Percentiles rank a stretch among this genome's conserved stretches.
Conservation (phyloP, 164 flowering plant genomes). For the Aristolochia contorta region DNA sequence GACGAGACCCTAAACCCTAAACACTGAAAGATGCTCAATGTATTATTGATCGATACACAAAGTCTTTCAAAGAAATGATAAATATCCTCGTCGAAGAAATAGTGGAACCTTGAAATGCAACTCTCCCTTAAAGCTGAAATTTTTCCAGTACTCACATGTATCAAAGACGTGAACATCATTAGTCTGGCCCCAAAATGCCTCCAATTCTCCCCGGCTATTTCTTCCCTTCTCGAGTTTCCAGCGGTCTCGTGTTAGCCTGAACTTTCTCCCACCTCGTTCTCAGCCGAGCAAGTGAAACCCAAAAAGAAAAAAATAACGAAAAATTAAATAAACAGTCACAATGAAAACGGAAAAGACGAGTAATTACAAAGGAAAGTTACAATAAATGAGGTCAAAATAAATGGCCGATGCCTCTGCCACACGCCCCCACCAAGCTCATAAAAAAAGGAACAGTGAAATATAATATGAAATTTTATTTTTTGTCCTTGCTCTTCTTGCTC, state of each 20-base stretch:
- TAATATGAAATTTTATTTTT: too few relatives aligned
- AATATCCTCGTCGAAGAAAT: too few relatives aligned
- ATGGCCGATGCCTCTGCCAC: too few relatives aligned
- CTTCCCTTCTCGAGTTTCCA: conserved; percentile 20
- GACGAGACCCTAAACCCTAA: too few relatives aligned
- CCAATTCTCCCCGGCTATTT: conserved; percentile 19
- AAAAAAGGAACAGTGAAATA: too few relatives aligned
- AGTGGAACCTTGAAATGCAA: neutral
- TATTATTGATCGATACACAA: too few relatives aligned
- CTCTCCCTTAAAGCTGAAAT: neutral
- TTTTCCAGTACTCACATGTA: conserved; percentile 33
- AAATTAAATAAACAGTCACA: neutral
- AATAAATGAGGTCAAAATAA: too few relatives aligned
- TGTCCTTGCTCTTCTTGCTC: too few relatives aligned
- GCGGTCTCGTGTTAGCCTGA: conserved; percentile 10
- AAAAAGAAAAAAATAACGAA: neutral
- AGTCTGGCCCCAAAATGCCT: conserved; percentile 60
- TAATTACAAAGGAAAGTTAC: too few relatives aligned
- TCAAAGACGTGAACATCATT: conserved; percentile 89
- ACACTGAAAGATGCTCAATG: too few relatives aligned
- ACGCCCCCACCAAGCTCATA: too few relatives aligned
- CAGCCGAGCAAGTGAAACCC: neutral
- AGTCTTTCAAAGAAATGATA: too few relatives aligned
- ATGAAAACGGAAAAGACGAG: neutral
- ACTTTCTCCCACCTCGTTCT: conserved; percentile 33